phyloP scores from a whole-genome alignment of 75 land plant genomes.

The Pinus tabuliformis region DNA sequence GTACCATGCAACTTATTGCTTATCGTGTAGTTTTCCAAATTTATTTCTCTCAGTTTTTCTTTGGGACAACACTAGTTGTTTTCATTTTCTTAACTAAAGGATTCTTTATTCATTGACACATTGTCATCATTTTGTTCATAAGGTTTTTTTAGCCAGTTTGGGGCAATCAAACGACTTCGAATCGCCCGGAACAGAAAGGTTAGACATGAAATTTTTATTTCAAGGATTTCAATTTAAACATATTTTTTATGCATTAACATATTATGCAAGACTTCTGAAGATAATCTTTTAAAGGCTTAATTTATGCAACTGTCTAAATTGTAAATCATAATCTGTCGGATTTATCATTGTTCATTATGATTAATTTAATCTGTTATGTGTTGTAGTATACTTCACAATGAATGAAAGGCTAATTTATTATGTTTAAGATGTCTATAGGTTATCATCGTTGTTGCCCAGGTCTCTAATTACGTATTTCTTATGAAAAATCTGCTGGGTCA shows the following conservation, averaged over 20 bases:
- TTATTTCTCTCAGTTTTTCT: neutral
- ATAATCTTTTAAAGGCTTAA: neutral
- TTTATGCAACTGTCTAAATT: neutral
- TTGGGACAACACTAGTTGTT: neutral
- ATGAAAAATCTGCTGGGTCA: too few relatives aligned
- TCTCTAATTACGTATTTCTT: too few relatives aligned
- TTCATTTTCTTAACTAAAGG: too few relatives aligned
- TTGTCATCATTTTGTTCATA: slow-evolving; percentile 2
- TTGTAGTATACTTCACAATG: too few relatives aligned
- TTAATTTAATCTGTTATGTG: neutral
- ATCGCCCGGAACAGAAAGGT: slow-evolving; percentile 92
- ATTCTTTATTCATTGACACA: too few relatives aligned
- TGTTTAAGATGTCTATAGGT: too few relatives aligned
- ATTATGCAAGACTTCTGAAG: neutral
- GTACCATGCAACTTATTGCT: too few relatives aligned
- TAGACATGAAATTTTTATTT: neutral
- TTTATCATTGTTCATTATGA: neutral
- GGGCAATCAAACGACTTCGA: slow-evolving; percentile 60
- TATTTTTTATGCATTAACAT: too few relatives aligned
- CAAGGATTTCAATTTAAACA: neutral
- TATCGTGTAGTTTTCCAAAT: neutral
- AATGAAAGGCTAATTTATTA: too few relatives aligned
- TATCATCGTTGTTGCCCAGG: too few relatives aligned
- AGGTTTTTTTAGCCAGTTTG: slow-evolving; percentile 92
- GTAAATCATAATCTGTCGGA: neutral